These are phyloP conservation scores for Raphanus hybrid DNA, from an alignment of 441 rosid species.

Conservation along the genomic window DNA sequence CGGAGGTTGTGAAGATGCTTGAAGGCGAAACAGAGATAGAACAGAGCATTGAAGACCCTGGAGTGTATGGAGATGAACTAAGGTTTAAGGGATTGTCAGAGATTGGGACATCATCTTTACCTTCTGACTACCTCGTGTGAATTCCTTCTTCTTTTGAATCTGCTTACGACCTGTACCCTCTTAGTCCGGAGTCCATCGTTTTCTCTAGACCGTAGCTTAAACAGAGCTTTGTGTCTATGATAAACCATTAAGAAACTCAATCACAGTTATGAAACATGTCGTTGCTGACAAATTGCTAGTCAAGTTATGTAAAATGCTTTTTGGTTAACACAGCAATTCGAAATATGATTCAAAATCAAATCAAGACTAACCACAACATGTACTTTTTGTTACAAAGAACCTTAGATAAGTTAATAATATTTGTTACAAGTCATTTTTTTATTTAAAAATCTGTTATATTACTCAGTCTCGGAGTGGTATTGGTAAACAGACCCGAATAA, in stretches of 20 bases:
- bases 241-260: not conserved
- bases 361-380: too few species aligned
- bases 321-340: too few species aligned
- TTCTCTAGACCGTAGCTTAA: slow-evolving; percentile 13
- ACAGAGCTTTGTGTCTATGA: not conserved
- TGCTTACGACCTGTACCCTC: slow-evolving; percentile 37
- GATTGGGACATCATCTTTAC: slow-evolving; percentile 37
- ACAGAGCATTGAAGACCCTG: slow-evolving; percentile 49
- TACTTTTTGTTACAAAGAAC: too few species aligned
- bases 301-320: too few species aligned
- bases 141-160: slow-evolving; percentile 25
- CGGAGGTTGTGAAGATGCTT: slow-evolving; percentile 72
- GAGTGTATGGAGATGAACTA: slow-evolving; percentile 50
- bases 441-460: too few species aligned
- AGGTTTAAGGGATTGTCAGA: slow-evolving; percentile 54
- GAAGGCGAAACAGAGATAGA: slow-evolving; percentile 57
- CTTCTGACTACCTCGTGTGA: slow-evolving; percentile 9
- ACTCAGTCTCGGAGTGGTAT: too few species aligned
- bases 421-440: too few species aligned
- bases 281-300: too few species aligned
- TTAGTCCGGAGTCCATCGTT: slow-evolving; percentile 28
- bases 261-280: not conserved
- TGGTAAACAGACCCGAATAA: too few species aligned
- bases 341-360: too few species aligned
- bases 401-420: too few species aligned